Evolutionary conservation across 140 eudicot genomes (phyloP), one percentile per base, ranked within the genome.

Genomic region (Ambrosia hybrid): DNA sequence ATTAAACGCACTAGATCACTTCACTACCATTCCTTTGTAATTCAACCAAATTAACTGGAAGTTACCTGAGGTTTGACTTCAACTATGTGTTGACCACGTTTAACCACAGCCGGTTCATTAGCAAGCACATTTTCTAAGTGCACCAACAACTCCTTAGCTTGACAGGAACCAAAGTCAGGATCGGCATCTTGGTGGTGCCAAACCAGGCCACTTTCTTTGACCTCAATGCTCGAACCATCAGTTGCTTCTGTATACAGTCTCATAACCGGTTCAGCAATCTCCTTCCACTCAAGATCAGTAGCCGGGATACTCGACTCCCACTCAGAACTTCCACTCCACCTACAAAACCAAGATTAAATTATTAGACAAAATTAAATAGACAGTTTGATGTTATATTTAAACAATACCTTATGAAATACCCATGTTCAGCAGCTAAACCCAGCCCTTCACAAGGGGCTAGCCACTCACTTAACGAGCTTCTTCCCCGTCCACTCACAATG

Each of bases 11-110:
- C 34, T 30, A 2, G 34, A 30, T 30, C 34, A 30, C 34, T 30
- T 2, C 34, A 30, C 34, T 30, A 30, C 2, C 34, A 30, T 30
- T 30, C 34, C 34, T 30, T 30, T 30, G 34, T 30, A 0, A 30
- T 30, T 30, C 34, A 30, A 30, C 9, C 2, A 41, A 36, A 2
- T 38, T n/a, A 39, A 36, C 12, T n/a, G 33, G 11, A 63, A 63
- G 26, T 1, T 51, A 89, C 98, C 78, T 92, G 98, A 34, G 96
- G 98, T 75, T 92, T 92, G 67, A 89, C 98, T 84, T 92, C 98
- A 48, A 92, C 98, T 65, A 92, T 92, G 72, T 86, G 83, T 61
- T 89, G 88, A 62, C 98, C 98, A 68, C 95, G 84, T 70, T 68
- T 81, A 52, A 89, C 98, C 9, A 82, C 88, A 12, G 84, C 96